A percentile compares a stretch with the other conserved stretches of the same genome.
Conservation (phyloP, 768 basidiomycete genomes). For the Agaricus blazei region DNA sequence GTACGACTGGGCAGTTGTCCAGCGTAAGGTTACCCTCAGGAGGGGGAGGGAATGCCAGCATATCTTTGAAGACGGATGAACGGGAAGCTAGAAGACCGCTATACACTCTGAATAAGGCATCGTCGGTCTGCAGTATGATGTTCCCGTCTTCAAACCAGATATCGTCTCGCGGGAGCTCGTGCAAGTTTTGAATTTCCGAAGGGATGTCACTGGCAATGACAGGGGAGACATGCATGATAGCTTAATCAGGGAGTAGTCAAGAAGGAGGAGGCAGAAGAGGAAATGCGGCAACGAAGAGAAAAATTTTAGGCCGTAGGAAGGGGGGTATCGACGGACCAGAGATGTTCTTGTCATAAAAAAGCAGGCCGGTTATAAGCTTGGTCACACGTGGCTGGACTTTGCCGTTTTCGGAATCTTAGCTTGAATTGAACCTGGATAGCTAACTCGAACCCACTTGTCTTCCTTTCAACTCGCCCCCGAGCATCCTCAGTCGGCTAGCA, state of each 20-base stretch:
- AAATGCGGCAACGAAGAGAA: not conserved
- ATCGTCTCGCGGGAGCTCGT: conserved; percentile 13
- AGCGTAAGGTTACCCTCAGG: conserved; percentile 19
- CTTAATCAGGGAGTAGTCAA: not conserved
- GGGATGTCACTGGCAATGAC: not conserved
- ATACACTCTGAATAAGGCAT: conserved; percentile 29
- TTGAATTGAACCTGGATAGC: too few species aligned
- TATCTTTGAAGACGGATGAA: conserved; percentile 32
- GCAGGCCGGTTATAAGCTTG: not conserved
- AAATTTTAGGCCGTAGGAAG: not conserved
- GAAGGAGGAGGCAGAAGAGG: not conserved
- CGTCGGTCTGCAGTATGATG: conserved; percentile 30
- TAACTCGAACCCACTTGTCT: too few species aligned
- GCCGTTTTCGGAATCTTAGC: not conserved
- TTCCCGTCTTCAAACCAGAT: conserved; percentile 38
- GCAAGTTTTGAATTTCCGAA: not conserved
- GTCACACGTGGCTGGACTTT: not conserved
- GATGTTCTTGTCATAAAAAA: too few species aligned
- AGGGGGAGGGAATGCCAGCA: conserved; percentile 33
- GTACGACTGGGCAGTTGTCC: conserved; percentile 28
- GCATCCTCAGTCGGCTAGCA: too few species aligned
- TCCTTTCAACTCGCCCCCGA: too few species aligned
- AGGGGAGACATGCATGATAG: conserved; percentile 2
- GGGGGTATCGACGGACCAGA: not conserved
- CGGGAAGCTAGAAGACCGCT: conserved; percentile 28